Conservation (phyloP, 257 asterid species). For the Solanum arcanum region DNA sequence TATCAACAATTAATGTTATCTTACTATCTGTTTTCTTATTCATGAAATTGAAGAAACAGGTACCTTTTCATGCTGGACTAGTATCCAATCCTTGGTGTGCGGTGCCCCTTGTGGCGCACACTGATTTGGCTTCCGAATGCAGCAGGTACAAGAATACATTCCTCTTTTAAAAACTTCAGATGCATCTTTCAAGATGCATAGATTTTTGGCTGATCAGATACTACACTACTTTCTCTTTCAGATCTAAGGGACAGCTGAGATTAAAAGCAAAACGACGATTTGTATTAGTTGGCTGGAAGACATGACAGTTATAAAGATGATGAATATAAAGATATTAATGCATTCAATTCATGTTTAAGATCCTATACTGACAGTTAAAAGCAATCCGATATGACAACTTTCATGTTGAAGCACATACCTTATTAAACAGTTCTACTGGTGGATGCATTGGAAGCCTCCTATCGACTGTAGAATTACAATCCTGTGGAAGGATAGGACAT, state of each 20-base stretch:
- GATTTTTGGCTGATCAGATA: conserved; percentile 12
- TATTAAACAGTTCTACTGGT: conserved; percentile 40
- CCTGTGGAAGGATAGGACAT: conserved; percentile 18
- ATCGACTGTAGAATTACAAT: conserved; percentile 11
- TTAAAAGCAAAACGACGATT: not conserved
- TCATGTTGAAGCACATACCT: conserved; percentile 26
- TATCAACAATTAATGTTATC: not conserved
- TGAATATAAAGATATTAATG: not conserved
- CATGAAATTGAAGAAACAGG: not conserved
- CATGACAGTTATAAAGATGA: not conserved
- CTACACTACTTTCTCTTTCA: conserved; percentile 13
- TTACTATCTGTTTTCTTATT: not conserved
- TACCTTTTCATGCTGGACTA: conserved; percentile 41
- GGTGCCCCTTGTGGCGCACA: conserved; percentile 25
- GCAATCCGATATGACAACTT: not conserved
- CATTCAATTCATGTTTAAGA: not conserved
- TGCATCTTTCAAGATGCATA: conserved; percentile 30
- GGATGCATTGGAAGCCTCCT: conserved; percentile 19
- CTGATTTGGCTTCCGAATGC: conserved; percentile 35
- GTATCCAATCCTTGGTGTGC: conserved; percentile 14
- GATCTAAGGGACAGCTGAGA: conserved; percentile 54
- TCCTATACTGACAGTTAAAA: not conserved
- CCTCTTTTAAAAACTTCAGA: not conserved
- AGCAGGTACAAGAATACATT: not conserved
- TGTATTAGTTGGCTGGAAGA: not conserved